Conservation (phyloP, 2,329 filamentous ascomycete species). For the Aspergillus sp. region DNA sequence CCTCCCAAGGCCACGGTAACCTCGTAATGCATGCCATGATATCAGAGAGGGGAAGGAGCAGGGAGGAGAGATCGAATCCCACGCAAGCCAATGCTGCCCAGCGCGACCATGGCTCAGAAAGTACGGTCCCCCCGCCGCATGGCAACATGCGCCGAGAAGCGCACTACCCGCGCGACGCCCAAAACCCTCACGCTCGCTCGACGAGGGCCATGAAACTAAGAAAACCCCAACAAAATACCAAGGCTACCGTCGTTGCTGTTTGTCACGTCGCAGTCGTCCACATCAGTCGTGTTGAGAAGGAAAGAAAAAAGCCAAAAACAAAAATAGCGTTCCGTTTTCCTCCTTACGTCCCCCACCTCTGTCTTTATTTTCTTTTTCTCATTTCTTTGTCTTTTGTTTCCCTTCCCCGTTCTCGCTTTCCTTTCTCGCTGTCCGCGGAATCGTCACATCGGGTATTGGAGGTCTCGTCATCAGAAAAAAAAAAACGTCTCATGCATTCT, state of each 20-base stretch:
- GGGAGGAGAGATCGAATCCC: neutral
- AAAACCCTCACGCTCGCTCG: neutral
- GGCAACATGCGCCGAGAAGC: neutral
- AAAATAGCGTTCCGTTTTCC: slow-evolving; percentile 1
- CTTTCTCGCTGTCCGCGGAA: neutral
- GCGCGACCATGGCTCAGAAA: neutral
- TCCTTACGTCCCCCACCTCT: neutral
- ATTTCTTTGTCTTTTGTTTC: neutral
- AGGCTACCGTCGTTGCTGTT: neutral
- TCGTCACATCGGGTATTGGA: neutral
- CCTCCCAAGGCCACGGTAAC: neutral
- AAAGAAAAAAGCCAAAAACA: too few relatives aligned
- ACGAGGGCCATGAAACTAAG: neutral
- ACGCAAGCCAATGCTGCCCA: neutral
- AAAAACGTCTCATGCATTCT: slow-evolving; percentile 59
- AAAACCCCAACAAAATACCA: neutral
- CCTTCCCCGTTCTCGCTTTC: neutral
- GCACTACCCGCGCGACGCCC: neutral
- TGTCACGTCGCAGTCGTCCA: slow-evolving; percentile 5
- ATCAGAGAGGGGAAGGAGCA: neutral
- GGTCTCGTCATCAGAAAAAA: neutral
- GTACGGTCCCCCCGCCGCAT: neutral
- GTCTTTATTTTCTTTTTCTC: neutral
- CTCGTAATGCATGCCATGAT: neutral
- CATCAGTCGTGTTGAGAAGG: slow-evolving; percentile 3